Percentiles rank a stretch among this genome's conserved stretches.
These are phyloP conservation scores for Mycosphaerella sp. DNA, from an alignment of 2,329 filamentous ascomycete genomes.

Conservation along the genomic window DNA sequence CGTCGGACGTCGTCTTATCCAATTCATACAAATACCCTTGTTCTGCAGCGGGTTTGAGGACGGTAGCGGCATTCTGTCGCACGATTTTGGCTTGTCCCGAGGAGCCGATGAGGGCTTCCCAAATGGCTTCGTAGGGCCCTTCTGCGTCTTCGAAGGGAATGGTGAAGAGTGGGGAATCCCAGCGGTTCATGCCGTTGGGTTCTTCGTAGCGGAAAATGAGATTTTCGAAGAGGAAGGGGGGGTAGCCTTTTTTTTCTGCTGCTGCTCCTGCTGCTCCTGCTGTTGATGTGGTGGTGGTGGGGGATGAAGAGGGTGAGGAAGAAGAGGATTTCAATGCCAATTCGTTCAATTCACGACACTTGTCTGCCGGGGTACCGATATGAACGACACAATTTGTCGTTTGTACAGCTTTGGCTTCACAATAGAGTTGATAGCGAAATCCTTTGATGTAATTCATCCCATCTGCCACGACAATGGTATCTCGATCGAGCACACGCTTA, in stretches of 20 bases:
- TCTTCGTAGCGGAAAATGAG: slow-evolving; percentile 78
- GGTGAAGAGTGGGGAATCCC: slow-evolving; percentile 78
- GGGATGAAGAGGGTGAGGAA: no score
- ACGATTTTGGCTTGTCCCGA: slow-evolving; percentile 61
- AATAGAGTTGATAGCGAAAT: slow-evolving; percentile 79
- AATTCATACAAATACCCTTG: slow-evolving; percentile 73
- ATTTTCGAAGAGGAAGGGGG: slow-evolving; percentile 64
- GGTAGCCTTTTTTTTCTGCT: slow-evolving; percentile 37
- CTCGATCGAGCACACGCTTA: slow-evolving; percentile 64
- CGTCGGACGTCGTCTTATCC: slow-evolving; percentile 70
- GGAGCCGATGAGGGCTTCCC: slow-evolving; percentile 60
- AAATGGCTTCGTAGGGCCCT: slow-evolving; percentile 62
- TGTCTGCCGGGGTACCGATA: slow-evolving; percentile 50
- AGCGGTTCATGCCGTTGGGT: slow-evolving; percentile 75
- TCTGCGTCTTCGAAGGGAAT: slow-evolving; percentile 68
- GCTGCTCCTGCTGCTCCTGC: not conserved
- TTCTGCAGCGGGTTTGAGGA: slow-evolving; percentile 56
- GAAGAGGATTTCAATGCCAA: slow-evolving; percentile 28
- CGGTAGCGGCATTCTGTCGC: slow-evolving; percentile 67
- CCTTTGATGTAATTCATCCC: slow-evolving; percentile 85
- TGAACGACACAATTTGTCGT: slow-evolving; percentile 70
- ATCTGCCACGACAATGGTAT: slow-evolving; percentile 73
- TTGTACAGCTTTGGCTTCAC: slow-evolving; percentile 72
- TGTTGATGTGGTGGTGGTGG: no score
- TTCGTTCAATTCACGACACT: slow-evolving; percentile 57